Evolutionary conservation across 1,284 basidiomycete genomes (phyloP), one percentile per base, ranked within the genome.

Genomic region (Mixia osmundae): DNA sequence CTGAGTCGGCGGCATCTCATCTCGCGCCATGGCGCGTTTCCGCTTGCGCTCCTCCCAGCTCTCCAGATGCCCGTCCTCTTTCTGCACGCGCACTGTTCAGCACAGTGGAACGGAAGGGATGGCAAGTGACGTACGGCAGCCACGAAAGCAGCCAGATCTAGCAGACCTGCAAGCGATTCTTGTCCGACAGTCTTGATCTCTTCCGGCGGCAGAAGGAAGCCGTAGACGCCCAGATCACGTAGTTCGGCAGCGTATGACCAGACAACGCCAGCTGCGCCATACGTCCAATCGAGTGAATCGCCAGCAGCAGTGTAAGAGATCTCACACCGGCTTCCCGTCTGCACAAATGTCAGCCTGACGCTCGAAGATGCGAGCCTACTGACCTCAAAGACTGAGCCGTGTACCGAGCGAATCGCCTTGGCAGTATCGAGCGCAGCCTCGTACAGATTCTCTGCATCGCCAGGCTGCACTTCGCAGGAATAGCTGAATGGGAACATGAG

Each of bases 201-300:
- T 38, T 62, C 57, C 0, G 69, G 59, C 0, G 79, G 79, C 0
- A 83, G 58, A 8, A 74, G 57, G 57, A 79, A 83, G 22, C 77
- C 79, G 49, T 77, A 79, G 2, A 74, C 76, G 9, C 77, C 79
- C 0, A 75, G 78, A 57, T 83, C 79, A 32, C 79, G 58, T 38
- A 87, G 54, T 52, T 82, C 76, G 6, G 69, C 66, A 2, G 71
- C 70, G 54, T 75, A 87, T 2, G 71, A 65, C 60, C 72, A 82
- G 46, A 76, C 71, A 45, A 78, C 65, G 21, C 67, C 63, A n/a
- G n/a, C n/a, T 3, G 60, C 57, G 25, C 63, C 65, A 53, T 79
- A 79, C 56, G 72, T 66, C 64, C 71, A 80, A 48, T 79, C 75
- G 19, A 77, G 59, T 28, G 72, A 64, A 45, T 80, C 79, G 3